Conservation (phyloP, 2,329 filamentous ascomycete species). For the Alternaria alternata region DNA sequence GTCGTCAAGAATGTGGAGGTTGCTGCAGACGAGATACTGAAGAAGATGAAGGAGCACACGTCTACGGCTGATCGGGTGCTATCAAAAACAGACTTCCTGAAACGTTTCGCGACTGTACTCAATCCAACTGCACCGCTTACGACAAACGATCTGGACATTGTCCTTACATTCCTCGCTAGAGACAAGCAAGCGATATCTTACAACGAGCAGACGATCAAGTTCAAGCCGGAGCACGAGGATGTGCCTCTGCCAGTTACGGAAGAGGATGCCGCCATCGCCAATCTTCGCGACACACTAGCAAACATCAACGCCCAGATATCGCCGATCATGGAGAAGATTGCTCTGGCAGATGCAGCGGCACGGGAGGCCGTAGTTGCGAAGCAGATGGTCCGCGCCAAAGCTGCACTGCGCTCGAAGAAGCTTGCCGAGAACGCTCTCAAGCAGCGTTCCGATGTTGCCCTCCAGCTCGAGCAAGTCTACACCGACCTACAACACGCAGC, state of each 20-base stretch:
- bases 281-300: slow-evolving; percentile 75
- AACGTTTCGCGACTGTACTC: slow-evolving; percentile 41
- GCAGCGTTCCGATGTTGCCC: slow-evolving; percentile 75
- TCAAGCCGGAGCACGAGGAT: slow-evolving; percentile 59
- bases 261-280: slow-evolving; percentile 83
- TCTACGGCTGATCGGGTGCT: slow-evolving; percentile 46
- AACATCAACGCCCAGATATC: slow-evolving; percentile 73
- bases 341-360: slow-evolving; percentile 63
- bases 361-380: slow-evolving; percentile 75
- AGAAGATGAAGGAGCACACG: slow-evolving; percentile 47
- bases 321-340: slow-evolving; percentile 65
- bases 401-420: slow-evolving; percentile 83
- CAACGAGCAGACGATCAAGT: slow-evolving; percentile 80
- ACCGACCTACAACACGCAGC: slow-evolving; percentile 84
- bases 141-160: slow-evolving; percentile 74
- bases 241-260: slow-evolving; percentile 69
- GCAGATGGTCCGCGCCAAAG: slow-evolving; percentile 77
- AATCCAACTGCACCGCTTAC: slow-evolving; percentile 41
- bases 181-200: slow-evolving; percentile 77
- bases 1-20: slow-evolving; percentile 70
- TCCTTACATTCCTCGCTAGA: slow-evolving; percentile 62
- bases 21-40: slow-evolving; percentile 54
- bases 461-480: slow-evolving; percentile 84
- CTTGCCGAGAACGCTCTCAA: slow-evolving; percentile 76
- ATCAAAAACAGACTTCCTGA: slow-evolving; percentile 46